Evolutionary conservation across 345 rosid genomes (phyloP), one percentile per base, ranked within the genome.

Genomic region (Corchorus capsularis): DNA sequence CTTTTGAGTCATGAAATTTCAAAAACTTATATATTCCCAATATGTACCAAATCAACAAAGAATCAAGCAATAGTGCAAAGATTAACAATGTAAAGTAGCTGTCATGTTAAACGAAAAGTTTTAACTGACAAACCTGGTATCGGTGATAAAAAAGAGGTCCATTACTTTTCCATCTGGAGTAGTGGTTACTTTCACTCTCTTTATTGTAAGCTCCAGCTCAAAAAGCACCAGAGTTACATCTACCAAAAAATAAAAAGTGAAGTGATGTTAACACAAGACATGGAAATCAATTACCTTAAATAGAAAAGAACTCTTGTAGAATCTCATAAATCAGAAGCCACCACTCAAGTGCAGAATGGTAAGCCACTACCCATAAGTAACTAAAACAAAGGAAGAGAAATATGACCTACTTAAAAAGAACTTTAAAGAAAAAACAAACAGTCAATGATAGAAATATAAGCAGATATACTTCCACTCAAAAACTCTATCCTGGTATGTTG

Each of bases 141-240:
- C 95, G 2, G 95, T 89, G 55, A 91, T 59, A 70, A 84, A 91
- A 74, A 91, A 84, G 80, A 91, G 93, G 81, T 89, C 92, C 88
- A 89, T 84, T 35, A 91, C 90, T 78, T 84, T 85, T 59, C 91
- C 95, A 79, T 91, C 95, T 6, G 93, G 95, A 62, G 91, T 75
- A 63, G 93, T 87, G 79, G 86, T 89, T 60, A 86, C 89, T 80
- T 91, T 91, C 41, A 87, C 95, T 77, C 85, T 86, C 81, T 85
- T 87, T 77, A 89, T 89, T 46, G 86, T 85, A 55, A 89, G 88
- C 83, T 91, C 91, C 64, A 91, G 82, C 78, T 86, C 90, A 43
- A 88, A 89, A 64, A 91, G 90, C 77, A 86, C 95, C 78, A 68
- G 84, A 16, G 95, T 83, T 62, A 91, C 91, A 79, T 87, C 95